Conservation (phyloP, 805 yeast genomes). For the Ogataea nitratoaversa region DNA sequence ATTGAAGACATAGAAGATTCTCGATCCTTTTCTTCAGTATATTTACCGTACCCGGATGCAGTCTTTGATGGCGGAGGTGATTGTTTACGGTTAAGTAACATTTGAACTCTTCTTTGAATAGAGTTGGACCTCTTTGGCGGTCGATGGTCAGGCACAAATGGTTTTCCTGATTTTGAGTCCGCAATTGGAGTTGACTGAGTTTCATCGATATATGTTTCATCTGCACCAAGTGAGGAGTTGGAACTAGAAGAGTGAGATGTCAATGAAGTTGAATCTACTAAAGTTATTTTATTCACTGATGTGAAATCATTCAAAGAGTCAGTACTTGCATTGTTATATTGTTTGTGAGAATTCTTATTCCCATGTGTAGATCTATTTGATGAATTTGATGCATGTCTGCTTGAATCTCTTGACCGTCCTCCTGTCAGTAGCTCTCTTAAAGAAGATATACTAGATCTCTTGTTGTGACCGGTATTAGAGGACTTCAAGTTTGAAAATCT, state of each 20-base stretch:
- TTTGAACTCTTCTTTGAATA: conserved; percentile 54
- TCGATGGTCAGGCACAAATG: conserved; percentile 17
- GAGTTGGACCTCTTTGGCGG: conserved; percentile 33
- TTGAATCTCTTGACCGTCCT: conserved; percentile 24
- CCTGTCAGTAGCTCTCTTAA: conserved; percentile 34
- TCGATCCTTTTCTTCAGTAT: conserved; percentile 37
- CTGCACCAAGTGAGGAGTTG: conserved; percentile 9
- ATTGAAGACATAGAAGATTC: conserved; percentile 8
- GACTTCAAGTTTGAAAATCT: conserved; percentile 15
- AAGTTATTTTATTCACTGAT: conserved; percentile 8
- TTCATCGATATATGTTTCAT: not conserved
- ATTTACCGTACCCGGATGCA: conserved; percentile 81
- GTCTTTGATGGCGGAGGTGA: conserved; percentile 52
- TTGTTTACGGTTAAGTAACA: conserved; percentile 39
- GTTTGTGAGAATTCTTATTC: conserved; percentile 1
- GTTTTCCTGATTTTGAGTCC: conserved; percentile 4
- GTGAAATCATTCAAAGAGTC: conserved; percentile 22
- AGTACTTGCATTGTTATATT: conserved; percentile 12
- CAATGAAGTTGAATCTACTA: conserved; percentile 4
- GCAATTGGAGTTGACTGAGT: not conserved
- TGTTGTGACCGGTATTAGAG: conserved; percentile 20
- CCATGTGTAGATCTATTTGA: conserved; percentile 16
- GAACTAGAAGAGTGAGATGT: conserved; percentile 1
- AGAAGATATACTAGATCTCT: conserved; percentile 33
- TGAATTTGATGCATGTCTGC: conserved; percentile 17